phyloP scores from a whole-genome alignment of 164 flowering plant genomes.

The Berberis vulgaris region DNA sequence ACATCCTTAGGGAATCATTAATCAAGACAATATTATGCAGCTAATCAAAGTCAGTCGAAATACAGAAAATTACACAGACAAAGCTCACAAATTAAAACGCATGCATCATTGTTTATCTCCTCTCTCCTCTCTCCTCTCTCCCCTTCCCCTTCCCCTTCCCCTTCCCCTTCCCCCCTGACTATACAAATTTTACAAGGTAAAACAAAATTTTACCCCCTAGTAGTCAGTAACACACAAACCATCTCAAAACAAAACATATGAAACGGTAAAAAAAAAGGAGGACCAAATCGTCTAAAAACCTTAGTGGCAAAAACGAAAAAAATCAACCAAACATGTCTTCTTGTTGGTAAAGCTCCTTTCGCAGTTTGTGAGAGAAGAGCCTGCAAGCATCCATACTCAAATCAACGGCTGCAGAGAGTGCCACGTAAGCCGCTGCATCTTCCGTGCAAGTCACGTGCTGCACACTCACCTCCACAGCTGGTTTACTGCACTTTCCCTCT shows the following conservation, averaged over 20 bases:
- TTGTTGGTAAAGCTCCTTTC: slow-evolving; percentile 61
- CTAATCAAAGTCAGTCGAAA: too few relatives aligned
- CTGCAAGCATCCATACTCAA: slow-evolving; percentile 91
- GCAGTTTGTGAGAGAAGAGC: slow-evolving; percentile 72
- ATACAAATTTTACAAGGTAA: too few relatives aligned
- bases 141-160: too few relatives aligned
- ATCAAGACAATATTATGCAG: too few relatives aligned
- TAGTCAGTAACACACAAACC: too few relatives aligned
- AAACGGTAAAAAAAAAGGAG: not conserved
- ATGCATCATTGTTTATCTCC: too few relatives aligned
- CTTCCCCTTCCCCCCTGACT: too few relatives aligned
- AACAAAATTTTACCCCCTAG: too few relatives aligned
- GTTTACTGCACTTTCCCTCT: slow-evolving; percentile 67
- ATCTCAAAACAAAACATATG: not conserved
- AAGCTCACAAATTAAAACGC: too few relatives aligned
- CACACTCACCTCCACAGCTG: slow-evolving; percentile 67
- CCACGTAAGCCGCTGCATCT: slow-evolving; percentile 90
- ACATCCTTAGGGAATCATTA: not conserved
- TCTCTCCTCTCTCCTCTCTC: too few relatives aligned
- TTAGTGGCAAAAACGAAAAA: not conserved
- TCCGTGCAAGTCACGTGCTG: slow-evolving; percentile 86
- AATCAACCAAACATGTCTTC: slow-evolving; percentile 32
- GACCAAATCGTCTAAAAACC: not conserved
- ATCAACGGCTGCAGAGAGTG: slow-evolving; percentile 81
- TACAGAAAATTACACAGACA: too few relatives aligned